Percentiles rank a stretch among this genome's conserved stretches.
Conservation (phyloP, 371 early-diverging fungal genomes). For the Rhizomucor pusillus region DNA sequence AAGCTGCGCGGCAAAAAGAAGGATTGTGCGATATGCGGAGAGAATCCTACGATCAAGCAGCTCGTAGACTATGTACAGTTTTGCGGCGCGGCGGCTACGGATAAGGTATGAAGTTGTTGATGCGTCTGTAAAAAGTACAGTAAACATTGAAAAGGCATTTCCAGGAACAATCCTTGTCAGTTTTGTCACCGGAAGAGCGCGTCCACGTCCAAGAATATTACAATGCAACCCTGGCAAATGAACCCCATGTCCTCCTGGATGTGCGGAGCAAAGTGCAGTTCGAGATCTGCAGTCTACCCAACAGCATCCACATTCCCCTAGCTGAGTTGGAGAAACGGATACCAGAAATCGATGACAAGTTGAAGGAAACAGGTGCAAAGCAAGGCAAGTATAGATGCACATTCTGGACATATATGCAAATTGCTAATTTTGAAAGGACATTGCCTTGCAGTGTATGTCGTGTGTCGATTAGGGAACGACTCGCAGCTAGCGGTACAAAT, state of each 20-base stretch:
- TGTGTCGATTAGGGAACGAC: conserved; percentile 93
- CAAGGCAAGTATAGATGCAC: conserved; percentile 23
- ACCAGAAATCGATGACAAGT: conserved; percentile 29
- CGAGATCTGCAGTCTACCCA: conserved; percentile 76
- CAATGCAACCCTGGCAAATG: background rate
- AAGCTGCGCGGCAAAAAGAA: conserved; percentile 67
- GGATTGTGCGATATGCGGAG: conserved; percentile 86
- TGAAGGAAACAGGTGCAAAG: conserved; percentile 20
- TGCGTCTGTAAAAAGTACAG: background rate
- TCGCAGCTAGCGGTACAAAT: conserved; percentile 82
- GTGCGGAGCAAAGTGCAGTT: conserved; percentile 83
- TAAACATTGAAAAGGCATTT: background rate
- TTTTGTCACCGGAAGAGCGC: too few species aligned
- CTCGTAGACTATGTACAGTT: conserved; percentile 89
- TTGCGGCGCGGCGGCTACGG: conserved; percentile 78
- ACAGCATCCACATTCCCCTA: conserved; percentile 59
- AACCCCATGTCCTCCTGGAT: conserved; percentile 80
- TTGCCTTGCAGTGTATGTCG: conserved; percentile 61
- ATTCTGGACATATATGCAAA: background rate
- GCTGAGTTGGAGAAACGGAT: conserved; percentile 40
- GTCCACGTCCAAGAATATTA: background rate
- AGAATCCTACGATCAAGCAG: conserved; percentile 71
- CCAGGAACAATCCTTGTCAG: too few species aligned
- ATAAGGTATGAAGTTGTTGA: conserved; percentile 55
- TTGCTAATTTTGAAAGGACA: background rate